phyloP scores from a whole-genome alignment of 345 rosid genomes.

The Aegle marmelos region DNA sequence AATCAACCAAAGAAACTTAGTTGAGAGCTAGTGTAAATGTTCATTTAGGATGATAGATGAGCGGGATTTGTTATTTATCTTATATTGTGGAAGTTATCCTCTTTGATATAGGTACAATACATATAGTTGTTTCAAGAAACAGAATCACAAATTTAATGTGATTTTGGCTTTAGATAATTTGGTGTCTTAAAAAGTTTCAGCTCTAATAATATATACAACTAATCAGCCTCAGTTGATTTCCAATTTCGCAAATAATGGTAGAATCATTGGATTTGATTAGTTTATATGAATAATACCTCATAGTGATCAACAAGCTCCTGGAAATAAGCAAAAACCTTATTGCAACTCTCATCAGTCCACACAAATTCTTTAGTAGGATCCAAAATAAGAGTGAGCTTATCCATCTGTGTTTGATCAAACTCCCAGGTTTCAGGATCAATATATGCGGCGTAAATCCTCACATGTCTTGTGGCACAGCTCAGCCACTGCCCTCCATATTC shows the following conservation, averaged over 20 bases:
- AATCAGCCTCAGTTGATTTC: neutral
- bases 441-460: constrained; percentile 76
- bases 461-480: constrained; percentile 66
- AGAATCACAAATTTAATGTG: neutral
- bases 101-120: no score
- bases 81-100: neutral
- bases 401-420: constrained; percentile 77
- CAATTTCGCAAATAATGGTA: neutral
- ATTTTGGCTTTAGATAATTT: neutral
- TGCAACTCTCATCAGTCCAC: constrained; percentile 72
- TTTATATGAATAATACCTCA: constrained; percentile 45
- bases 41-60: neutral
- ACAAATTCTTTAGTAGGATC: constrained; percentile 82
- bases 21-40: neutral
- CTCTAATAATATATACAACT: neutral
- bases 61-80: neutral
- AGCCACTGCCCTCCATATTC: constrained; percentile 82
- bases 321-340: constrained; percentile 67
- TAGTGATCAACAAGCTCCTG: constrained; percentile 98
- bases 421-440: constrained; percentile 69
- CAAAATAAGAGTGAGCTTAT: constrained; percentile 85
- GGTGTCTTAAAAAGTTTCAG: neutral
- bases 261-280: neutral
- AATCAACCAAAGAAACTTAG: neutral
- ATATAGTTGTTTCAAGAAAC: no score